These are phyloP conservation scores for Cyberlindnera americana DNA, from an alignment of 805 yeast genomes.

Conservation along the genomic window DNA sequence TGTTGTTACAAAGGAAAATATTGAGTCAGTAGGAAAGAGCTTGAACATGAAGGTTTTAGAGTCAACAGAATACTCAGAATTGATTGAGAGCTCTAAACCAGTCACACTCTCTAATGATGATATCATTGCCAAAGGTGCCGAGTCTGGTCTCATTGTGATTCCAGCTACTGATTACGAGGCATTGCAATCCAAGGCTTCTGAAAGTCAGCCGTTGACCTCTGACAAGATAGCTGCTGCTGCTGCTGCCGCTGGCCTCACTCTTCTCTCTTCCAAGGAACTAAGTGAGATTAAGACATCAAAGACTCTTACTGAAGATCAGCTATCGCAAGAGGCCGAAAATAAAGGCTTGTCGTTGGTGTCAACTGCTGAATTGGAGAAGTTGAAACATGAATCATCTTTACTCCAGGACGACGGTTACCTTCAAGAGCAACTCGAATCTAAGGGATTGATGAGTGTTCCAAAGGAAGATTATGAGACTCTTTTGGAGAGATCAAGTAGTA, in stretches of 20 bases:
- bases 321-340: slow-evolving; percentile 1
- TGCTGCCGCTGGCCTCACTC: slow-evolving; percentile 9
- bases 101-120: slow-evolving; percentile 10
- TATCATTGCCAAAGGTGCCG: slow-evolving; percentile 17
- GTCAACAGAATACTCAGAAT: slow-evolving; percentile 16
- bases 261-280: not conserved
- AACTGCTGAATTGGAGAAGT: slow-evolving; percentile 1
- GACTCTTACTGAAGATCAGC: not conserved
- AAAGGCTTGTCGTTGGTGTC: slow-evolving; percentile 3
- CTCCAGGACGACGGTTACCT: not conserved
- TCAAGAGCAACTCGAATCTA: slow-evolving; percentile 1
- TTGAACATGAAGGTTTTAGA: slow-evolving; percentile 25
- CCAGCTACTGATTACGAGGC: slow-evolving; percentile 3
- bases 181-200: slow-evolving; percentile 6
- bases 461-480: slow-evolving; percentile 20
- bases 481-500: slow-evolving; percentile 5
- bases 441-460: slow-evolving; percentile 23
- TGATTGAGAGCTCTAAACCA: slow-evolving; percentile 13
- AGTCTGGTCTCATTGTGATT: slow-evolving; percentile 31
- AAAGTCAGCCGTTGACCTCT: not conserved
- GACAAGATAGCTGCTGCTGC: slow-evolving; percentile 6
- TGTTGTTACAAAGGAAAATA: slow-evolving; percentile 12
- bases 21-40: slow-evolving; percentile 12
- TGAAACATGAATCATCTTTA: slow-evolving; percentile 4
- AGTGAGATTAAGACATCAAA: slow-evolving; percentile 1